Conservation (phyloP, 768 basidiomycete species). For the Pleurotus salmoneostramineus region DNA sequence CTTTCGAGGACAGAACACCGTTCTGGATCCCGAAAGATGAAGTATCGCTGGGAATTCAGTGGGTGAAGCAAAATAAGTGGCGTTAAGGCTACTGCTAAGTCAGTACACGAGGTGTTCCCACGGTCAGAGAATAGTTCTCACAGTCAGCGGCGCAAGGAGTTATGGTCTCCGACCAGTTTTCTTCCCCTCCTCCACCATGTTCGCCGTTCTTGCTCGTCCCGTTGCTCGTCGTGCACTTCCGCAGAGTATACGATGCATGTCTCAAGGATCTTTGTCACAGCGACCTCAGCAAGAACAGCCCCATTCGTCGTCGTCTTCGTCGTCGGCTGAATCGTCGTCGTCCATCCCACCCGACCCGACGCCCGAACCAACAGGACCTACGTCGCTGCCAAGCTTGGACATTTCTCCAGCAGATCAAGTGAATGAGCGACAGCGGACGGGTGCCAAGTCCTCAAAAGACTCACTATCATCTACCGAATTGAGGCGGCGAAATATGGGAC, state of each 20-base stretch:
- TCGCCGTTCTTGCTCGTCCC: slow-evolving; percentile 27
- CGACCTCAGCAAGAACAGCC: slow-evolving; percentile 13
- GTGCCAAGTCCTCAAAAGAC: slow-evolving; percentile 75
- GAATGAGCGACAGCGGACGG: slow-evolving; percentile 50
- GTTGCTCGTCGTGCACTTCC: slow-evolving; percentile 27
- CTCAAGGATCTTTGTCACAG: slow-evolving; percentile 20
- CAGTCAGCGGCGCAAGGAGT: not conserved
- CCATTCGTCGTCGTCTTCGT: slow-evolving; percentile 2
- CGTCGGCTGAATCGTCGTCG: slow-evolving; percentile 10
- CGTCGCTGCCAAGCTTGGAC: slow-evolving; percentile 51
- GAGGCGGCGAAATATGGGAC: slow-evolving; percentile 52
- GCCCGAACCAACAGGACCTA: slow-evolving; percentile 15
- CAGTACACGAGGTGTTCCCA: not conserved
- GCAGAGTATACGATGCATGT: slow-evolving; percentile 30
- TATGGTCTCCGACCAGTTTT: not conserved
- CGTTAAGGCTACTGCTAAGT: not conserved
- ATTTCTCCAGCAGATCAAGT: slow-evolving; percentile 54
- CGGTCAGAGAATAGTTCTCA: not conserved
- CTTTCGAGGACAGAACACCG: not conserved
- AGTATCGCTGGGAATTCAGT: not conserved
- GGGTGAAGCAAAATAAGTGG: not conserved
- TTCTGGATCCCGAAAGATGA: not conserved
- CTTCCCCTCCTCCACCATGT: slow-evolving; percentile 1
- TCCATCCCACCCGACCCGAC: slow-evolving; percentile 8
- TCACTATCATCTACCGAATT: slow-evolving; percentile 78